Conservation (phyloP, 345 rosid species). For the Brassica juncea region DNA sequence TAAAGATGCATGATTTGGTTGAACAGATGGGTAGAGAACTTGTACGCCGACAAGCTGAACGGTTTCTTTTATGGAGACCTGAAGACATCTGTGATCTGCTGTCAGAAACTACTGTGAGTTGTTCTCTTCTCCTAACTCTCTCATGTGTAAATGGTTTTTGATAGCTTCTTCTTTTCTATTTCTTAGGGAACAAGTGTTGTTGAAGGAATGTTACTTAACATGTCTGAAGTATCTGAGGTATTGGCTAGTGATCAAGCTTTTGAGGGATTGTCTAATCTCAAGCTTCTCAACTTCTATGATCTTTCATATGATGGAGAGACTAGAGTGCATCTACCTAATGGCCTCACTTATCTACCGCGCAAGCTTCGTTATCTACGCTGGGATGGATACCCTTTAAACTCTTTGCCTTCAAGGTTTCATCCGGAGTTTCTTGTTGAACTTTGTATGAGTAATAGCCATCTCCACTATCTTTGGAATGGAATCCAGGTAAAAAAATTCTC, state of each 20-base stretch:
- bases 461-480: conserved; percentile 41
- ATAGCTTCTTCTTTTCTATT: conserved; percentile 3
- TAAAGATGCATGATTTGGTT: neutral
- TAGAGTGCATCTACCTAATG: conserved; percentile 22
- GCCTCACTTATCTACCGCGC: conserved; percentile 30
- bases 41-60: conserved; percentile 5
- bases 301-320: conserved; percentile 37
- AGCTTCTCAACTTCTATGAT: conserved; percentile 33
- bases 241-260: conserved; percentile 25
- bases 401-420: conserved; percentile 40
- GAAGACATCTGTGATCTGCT: conserved; percentile 35
- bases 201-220: conserved; percentile 31
- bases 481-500: conserved; percentile 18
- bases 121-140: neutral
- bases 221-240: conserved; percentile 11
- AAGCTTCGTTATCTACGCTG: conserved; percentile 40
- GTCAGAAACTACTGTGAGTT: conserved; percentile 11
- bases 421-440: conserved; percentile 37
- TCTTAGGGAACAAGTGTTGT: conserved; percentile 39
- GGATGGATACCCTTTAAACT: conserved; percentile 36
- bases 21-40: neutral
- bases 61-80: conserved; percentile 34
- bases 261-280: conserved; percentile 30
- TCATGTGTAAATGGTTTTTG: conserved; percentile 9
- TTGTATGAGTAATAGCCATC: conserved; percentile 27